Percentiles rank a stretch among this genome's conserved stretches.
Evolutionary conservation across 2,329 filamentous ascomycete species (phyloP).

Genomic region (Neocucurbitaria cava): DNA sequence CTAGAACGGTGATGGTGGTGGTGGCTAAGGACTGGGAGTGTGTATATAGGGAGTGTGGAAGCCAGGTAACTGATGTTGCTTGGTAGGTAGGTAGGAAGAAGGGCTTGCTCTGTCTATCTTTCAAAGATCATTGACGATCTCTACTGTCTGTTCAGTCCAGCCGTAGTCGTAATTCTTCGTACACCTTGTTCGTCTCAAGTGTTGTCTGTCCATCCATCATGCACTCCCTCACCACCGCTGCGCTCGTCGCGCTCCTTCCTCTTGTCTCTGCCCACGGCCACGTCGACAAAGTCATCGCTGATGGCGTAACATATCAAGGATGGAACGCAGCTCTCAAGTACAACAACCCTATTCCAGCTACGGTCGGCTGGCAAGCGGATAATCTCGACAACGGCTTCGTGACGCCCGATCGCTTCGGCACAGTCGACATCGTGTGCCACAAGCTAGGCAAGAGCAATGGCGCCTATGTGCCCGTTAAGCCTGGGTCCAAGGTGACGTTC

Average conservation of each 20-base stretch:
- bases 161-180: background rate
- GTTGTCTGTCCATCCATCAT: constrained; percentile 9
- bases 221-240: constrained; percentile 19
- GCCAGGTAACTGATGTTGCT: constrained; percentile 6
- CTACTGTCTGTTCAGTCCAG: no score
- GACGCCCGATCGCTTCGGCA: constrained; percentile 31
- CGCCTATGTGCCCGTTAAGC: constrained; percentile 41
- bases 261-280: constrained; percentile 42
- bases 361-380: constrained; percentile 43
- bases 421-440: constrained; percentile 46
- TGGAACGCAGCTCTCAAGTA: constrained; percentile 41
- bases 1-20: constrained; percentile 3
- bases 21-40: constrained; percentile 2
- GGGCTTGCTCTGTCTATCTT: constrained; percentile 6
- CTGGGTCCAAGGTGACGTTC: constrained; percentile 43
- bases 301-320: constrained; percentile 37
- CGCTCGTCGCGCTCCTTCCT: constrained; percentile 24
- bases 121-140: background rate
- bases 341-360: constrained; percentile 37
- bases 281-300: constrained; percentile 36
- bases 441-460: constrained; percentile 41
- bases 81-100: constrained; percentile 6
- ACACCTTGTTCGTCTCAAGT: background rate
- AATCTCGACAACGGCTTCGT: constrained; percentile 49
- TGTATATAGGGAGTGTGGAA: constrained; percentile 8